A percentile compares a stretch with the other conserved stretches of the same genome.
Conservation (phyloP, 202 grass and related monocot genomes). For the Miscanthus sacchariflorus region DNA sequence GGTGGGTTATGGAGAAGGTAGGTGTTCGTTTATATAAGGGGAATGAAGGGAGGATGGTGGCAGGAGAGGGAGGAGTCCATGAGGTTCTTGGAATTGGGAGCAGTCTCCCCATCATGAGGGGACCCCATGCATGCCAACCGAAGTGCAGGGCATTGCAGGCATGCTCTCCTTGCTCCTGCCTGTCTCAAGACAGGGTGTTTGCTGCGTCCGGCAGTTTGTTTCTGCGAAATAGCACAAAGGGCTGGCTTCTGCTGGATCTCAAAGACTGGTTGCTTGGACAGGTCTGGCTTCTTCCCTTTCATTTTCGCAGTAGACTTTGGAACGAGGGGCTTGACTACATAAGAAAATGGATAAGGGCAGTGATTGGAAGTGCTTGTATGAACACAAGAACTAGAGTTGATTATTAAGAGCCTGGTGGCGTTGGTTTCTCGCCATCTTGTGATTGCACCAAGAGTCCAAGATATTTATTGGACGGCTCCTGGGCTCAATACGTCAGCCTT, state of each 20-base stretch:
- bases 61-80: slow-evolving; percentile 34
- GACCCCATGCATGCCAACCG: slow-evolving; percentile 51
- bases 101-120: slow-evolving; percentile 12
- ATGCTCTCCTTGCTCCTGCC: neutral
- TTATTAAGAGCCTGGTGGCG: neutral
- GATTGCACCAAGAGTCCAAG: neutral
- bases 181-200: slow-evolving; percentile 29
- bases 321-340: neutral
- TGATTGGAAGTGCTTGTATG: neutral
- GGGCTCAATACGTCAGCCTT: too few species aligned
- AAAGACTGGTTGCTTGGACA: slow-evolving; percentile 33
- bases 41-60: neutral
- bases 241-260: neutral
- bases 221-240: slow-evolving; percentile 61
- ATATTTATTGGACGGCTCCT: too few species aligned
- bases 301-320: neutral
- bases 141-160: slow-evolving; percentile 59
- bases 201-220: slow-evolving; percentile 50
- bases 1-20: slow-evolving; percentile 23
- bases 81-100: slow-evolving; percentile 68
- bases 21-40: slow-evolving; percentile 47
- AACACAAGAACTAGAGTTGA: neutral
- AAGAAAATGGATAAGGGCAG: neutral
- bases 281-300: slow-evolving; percentile 8
- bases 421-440: neutral